A percentile compares a stretch with the other conserved stretches of the same genome.
phyloP scores from a whole-genome alignment of 208 protist species.

The Leishmania tarentolae region DNA sequence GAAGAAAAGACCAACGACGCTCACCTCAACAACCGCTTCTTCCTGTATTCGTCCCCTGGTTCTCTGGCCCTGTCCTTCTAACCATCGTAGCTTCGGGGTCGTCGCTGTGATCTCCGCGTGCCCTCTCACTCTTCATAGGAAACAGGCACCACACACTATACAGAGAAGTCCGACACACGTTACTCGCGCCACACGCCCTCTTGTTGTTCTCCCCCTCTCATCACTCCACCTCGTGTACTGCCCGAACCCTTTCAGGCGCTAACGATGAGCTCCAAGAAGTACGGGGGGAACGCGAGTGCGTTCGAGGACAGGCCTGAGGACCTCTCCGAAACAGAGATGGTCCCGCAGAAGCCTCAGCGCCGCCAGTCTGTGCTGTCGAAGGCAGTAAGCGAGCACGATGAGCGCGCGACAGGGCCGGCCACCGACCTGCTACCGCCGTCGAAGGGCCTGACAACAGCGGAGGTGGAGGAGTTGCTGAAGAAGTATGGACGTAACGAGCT shows the following conservation, averaged over 20 bases:
- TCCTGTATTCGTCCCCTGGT: neutral
- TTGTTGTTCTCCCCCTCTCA: neutral
- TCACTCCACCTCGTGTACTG: neutral
- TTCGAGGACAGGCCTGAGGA: constrained; percentile 42
- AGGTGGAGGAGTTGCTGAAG: constrained; percentile 67
- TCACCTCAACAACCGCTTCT: no score
- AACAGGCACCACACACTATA: neutral
- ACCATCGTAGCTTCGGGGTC: neutral
- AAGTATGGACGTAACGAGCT: constrained; percentile 80
- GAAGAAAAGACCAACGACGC: no score
- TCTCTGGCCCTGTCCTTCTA: neutral
- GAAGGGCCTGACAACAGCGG: constrained; percentile 64
- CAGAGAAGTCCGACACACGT: neutral
- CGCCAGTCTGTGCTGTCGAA: constrained; percentile 79
- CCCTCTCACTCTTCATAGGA: neutral
- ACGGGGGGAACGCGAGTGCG: constrained; percentile 22
- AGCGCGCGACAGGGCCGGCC: constrained; percentile 28
- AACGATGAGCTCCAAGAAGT: constrained; percentile 38
- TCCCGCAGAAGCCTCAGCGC: constrained; percentile 57
- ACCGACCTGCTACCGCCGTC: constrained; percentile 50
- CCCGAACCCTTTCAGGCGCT: neutral
- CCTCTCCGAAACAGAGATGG: constrained; percentile 30
- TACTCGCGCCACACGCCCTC: neutral
- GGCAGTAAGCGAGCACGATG: constrained; percentile 71
- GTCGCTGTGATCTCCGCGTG: neutral